Evolutionary conservation across 352 stramenopile genomes (phyloP), one percentile per base, ranked within the genome.

Genomic region (Phytophthora litchii): DNA sequence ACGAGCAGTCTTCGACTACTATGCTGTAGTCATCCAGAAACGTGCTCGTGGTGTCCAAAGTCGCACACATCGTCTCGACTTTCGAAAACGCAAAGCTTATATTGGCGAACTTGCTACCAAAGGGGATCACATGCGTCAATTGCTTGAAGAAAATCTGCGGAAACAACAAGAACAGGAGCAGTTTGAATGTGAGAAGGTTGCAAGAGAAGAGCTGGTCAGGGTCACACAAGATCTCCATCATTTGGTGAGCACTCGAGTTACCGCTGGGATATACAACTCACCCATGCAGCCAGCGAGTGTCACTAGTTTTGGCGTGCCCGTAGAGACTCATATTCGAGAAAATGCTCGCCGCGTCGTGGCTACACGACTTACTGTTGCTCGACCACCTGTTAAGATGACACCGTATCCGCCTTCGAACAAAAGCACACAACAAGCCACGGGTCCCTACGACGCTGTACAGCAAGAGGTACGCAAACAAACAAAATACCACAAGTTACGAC

Each of bases 181-280:
- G 11, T 25, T 61, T 11, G 48, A 66, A 0, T 73, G 60, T 11
- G 62, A 83, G 10, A 34, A 71, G 9, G 73, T 70, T 20, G 73
- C 73, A 0, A 53, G 72, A 43, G 59, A 72, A 36, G 81, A 89
- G 42, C 65, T 89, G 0, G 59, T 71, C 19, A 63, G 83, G 19
- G 71, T 89, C 46, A 78, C 81, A 0, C 75, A 81, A 55, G 69
- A 88, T 45, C 60, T 89, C 10, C 81, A 89, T 44, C 79, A 91
- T 36, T 63, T 89, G 11, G 67, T 88, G 12, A 87, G 81, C 23
- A 89, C 76, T 5, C 73, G 62, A 1, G 49, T 71, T 13, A 70
- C 86, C 12, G 41, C 81, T 10, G 81, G 81, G 12, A 71, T 91
- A n/a, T 89, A 80, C 60, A 89, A 86, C 45, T 82, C 81, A 1